A percentile compares a stretch with the other conserved stretches of the same genome.
Conservation (phyloP, 257 asterid genomes). For the Scutellaria barbata region DNA sequence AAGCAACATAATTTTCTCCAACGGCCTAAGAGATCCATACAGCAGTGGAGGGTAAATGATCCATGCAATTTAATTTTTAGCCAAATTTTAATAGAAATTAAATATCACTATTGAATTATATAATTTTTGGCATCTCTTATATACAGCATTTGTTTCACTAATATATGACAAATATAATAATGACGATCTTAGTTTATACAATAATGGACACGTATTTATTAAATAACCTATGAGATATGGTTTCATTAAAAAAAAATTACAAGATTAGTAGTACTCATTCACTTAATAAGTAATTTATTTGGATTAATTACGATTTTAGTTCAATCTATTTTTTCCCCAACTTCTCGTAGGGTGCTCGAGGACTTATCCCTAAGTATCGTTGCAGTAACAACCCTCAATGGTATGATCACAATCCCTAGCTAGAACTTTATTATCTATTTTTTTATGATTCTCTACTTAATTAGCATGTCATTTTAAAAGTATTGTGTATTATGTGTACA, state of each 20-base stretch:
- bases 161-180: neutral
- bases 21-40: conserved; percentile 64
- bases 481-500: neutral
- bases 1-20: conserved; percentile 69
- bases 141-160: neutral
- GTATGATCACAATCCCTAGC: conserved; percentile 37
- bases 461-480: too few relatives aligned
- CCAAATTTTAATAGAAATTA: neutral
- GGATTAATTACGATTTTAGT: neutral
- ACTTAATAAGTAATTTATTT: neutral
- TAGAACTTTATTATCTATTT: neutral
- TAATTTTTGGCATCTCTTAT: neutral
- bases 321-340: neutral
- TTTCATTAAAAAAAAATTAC: too few relatives aligned
- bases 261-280: too few relatives aligned
- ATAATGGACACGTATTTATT: too few relatives aligned
- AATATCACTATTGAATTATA: neutral
- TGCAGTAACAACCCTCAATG: conserved; percentile 58
- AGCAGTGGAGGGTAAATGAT: conserved; percentile 56
- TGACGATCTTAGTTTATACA: too few relatives aligned
- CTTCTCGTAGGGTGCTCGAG: conserved; percentile 13
- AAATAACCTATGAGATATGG: too few relatives aligned
- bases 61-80: neutral
- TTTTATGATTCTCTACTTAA: neutral
- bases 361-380: conserved; percentile 38